Percentiles rank a stretch among this genome's conserved stretches.
These are phyloP conservation scores for Epichloe typhina DNA, from an alignment of 2,329 filamentous ascomycete genomes.

Conservation along the genomic window DNA sequence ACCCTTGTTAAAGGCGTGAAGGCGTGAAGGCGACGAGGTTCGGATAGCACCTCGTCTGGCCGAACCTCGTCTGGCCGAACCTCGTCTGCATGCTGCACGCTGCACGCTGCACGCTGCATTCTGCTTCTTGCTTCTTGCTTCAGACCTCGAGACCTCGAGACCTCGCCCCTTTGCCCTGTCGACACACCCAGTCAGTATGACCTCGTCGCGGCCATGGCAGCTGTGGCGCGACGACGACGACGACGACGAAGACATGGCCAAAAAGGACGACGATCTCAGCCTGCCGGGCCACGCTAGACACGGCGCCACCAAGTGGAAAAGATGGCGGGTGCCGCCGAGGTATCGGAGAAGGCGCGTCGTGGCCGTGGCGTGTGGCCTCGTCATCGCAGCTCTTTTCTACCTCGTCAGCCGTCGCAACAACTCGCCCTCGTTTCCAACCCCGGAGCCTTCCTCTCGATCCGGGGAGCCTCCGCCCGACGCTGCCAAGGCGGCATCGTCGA, in stretches of 20 bases:
- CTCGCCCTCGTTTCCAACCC: conserved; percentile 12
- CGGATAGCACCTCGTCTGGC: too few species aligned
- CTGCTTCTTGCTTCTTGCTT: not conserved
- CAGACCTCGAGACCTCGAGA: too few species aligned
- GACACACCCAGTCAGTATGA: conserved; percentile 1
- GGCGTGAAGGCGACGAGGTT: too few species aligned
- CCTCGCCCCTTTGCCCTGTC: too few species aligned
- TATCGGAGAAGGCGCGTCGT: conserved; percentile 40
- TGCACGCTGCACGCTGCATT: too few species aligned
- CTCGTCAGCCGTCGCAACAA: conserved; percentile 11
- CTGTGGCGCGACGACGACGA: conserved; percentile 29
- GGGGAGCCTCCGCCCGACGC: not conserved
- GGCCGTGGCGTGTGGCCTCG: conserved; percentile 29
- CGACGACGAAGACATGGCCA: conserved; percentile 40
- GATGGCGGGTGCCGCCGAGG: conserved; percentile 32
- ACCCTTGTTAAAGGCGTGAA: too few species aligned
- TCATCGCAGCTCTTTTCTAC: conserved; percentile 43
- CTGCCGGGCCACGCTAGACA: conserved; percentile 11
- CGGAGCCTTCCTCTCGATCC: not conserved
- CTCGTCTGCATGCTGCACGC: too few species aligned
- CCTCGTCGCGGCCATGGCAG: conserved; percentile 10
- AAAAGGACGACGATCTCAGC: conserved; percentile 46
- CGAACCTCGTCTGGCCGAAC: too few species aligned
- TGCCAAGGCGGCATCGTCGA: not conserved
- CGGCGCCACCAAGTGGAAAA: conserved; percentile 24